Conservation (phyloP, 306 rosid genomes). For the Comarum palustre region DNA sequence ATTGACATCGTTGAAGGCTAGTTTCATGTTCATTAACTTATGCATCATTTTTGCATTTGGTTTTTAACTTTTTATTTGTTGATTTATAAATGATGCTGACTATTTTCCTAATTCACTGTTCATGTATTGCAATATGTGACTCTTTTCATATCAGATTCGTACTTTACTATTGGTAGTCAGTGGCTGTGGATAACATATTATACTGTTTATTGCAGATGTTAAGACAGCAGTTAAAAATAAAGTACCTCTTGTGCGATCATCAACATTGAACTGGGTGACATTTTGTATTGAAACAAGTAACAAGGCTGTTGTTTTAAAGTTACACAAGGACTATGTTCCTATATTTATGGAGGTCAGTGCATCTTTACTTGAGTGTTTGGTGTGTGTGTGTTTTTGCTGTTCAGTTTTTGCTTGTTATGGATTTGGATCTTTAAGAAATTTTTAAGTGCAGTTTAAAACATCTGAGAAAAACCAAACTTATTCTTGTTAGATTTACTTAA, state of each 20-base stretch:
- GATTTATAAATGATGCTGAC: background rate
- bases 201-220: slow-evolving; percentile 58
- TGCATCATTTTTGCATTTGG: slow-evolving; percentile 2
- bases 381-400: background rate
- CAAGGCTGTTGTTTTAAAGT: slow-evolving; percentile 69
- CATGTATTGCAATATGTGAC: background rate
- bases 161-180: background rate
- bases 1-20: slow-evolving; percentile 83
- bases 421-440: background rate
- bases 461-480: background rate
- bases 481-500: background rate
- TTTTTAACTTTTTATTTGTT: background rate
- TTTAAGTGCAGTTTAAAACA: background rate
- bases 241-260: slow-evolving; percentile 96
- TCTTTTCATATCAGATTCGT: background rate
- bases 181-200: slow-evolving; percentile 20
- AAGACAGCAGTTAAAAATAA: slow-evolving; percentile 82
- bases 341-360: slow-evolving; percentile 93
- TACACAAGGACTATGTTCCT: slow-evolving; percentile 96
- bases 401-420: background rate
- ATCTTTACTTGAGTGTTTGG: slow-evolving; percentile 1
- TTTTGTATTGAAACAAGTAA: slow-evolving; percentile 88
- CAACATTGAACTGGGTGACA: slow-evolving; percentile 81
- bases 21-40: slow-evolving; percentile 25
- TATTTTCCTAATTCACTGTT: background rate